Percentiles rank a stretch among this genome's conserved stretches.
Evolutionary conservation across 2,329 filamentous ascomycete species (phyloP).

Genomic region (Microcyclospora pomicola): DNA sequence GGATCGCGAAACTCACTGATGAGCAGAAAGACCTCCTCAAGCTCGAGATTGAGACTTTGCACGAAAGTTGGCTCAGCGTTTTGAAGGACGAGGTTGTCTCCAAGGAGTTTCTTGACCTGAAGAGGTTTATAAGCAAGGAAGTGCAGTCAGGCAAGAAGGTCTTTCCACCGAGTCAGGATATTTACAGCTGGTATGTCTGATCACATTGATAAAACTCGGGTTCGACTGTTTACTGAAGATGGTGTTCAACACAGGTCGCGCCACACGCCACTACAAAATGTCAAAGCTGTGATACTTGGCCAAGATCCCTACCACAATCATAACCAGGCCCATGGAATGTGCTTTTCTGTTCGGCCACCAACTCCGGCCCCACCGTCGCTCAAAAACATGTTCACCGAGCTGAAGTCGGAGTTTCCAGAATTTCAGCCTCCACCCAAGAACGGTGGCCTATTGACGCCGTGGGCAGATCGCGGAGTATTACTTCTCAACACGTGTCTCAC

Average conservation of each 20-base stretch:
- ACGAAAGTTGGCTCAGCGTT: slow-evolving; percentile 80
- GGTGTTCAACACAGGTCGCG: slow-evolving; percentile 54
- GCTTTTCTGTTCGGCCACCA: slow-evolving; percentile 85
- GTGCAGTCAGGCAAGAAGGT: slow-evolving; percentile 58
- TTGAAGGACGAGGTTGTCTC: slow-evolving; percentile 74
- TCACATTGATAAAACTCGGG: not conserved
- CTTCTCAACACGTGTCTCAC: slow-evolving; percentile 92
- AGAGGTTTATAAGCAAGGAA: slow-evolving; percentile 74
- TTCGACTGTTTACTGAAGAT: slow-evolving; percentile 1
- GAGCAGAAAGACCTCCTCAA: slow-evolving; percentile 74
- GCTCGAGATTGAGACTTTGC: slow-evolving; percentile 81
- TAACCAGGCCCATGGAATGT: slow-evolving; percentile 91
- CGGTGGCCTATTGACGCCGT: slow-evolving; percentile 73
- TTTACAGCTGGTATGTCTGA: slow-evolving; percentile 64
- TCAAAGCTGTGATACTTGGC: slow-evolving; percentile 86
- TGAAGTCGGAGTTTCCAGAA: slow-evolving; percentile 73
- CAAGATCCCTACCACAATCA: slow-evolving; percentile 95
- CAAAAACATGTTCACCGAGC: slow-evolving; percentile 80
- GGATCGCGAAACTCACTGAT: slow-evolving; percentile 62
- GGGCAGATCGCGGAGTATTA: slow-evolving; percentile 86
- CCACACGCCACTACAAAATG: slow-evolving; percentile 73
- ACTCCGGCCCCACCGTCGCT: slow-evolving; percentile 80
- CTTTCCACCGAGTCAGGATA: slow-evolving; percentile 75
- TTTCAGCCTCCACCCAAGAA: slow-evolving; percentile 65
- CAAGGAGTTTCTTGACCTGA: slow-evolving; percentile 72